Percentiles rank a stretch among this genome's conserved stretches.
phyloP scores from a whole-genome alignment of 23 red algal genomes.

The Gracilaria domingensis region DNA sequence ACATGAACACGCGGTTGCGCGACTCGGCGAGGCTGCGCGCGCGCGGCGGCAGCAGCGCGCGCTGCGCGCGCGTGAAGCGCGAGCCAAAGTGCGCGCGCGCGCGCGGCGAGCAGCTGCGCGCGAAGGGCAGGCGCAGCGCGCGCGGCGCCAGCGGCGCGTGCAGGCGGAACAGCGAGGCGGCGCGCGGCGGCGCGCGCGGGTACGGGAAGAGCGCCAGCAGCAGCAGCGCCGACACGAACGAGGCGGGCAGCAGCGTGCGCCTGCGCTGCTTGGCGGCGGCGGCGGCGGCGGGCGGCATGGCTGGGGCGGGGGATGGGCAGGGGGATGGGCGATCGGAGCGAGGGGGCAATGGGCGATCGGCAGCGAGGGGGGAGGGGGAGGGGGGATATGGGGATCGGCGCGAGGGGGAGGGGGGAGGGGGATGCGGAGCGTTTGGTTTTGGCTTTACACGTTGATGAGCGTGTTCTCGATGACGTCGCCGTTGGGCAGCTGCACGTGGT shows the following conservation, averaged over 20 bases:
- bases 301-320: too few species aligned
- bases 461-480: constrained; percentile 80
- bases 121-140: constrained; percentile 3
- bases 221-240: constrained; percentile 26
- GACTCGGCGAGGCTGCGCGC: not conserved
- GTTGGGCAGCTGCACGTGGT: constrained; percentile 65
- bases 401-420: too few species aligned
- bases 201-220: constrained; percentile 15
- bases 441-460: constrained; percentile 79
- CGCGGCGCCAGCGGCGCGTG: not conserved
- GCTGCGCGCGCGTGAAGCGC: constrained; percentile 17
- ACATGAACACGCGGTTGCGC: constrained; percentile 47
- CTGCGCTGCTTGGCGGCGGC: not conserved
- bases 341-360: too few species aligned
- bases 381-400: not conserved
- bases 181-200: not conserved
- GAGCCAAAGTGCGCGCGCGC: constrained; percentile 30
- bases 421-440: too few species aligned
- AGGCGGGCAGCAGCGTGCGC: constrained; percentile 15
- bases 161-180: not conserved
- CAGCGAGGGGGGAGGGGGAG: not conserved
- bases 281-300: not conserved
- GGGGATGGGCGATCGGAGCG: not conserved
- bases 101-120: constrained; percentile 1
- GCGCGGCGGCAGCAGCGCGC: not conserved